These are phyloP conservation scores for Aureobasidium sp. DNA, from an alignment of 2,329 filamentous ascomycete genomes.

Conservation along the genomic window DNA sequence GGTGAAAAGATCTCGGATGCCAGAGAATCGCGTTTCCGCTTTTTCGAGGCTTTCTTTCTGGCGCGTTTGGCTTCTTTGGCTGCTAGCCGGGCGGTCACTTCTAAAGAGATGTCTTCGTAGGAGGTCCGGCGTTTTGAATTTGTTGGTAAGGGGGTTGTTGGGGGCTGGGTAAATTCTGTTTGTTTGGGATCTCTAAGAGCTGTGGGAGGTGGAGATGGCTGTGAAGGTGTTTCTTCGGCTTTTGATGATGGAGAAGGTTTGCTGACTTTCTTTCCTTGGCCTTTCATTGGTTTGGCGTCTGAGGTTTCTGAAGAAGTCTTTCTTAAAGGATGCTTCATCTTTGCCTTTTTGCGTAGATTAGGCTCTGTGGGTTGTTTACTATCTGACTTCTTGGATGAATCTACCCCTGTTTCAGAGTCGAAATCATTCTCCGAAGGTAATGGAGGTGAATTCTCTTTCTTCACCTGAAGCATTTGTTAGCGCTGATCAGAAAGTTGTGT, in stretches of 20 bases:
- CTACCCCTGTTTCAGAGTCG: neutral
- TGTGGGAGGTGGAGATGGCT: too few relatives aligned
- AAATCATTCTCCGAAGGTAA: neutral
- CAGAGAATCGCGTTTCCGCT: slow-evolving; percentile 30
- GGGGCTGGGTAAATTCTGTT: neutral
- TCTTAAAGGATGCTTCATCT: neutral
- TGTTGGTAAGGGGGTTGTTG: neutral
- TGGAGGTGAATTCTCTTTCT: neutral
- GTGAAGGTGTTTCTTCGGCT: neutral
- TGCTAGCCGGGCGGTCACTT: slow-evolving; percentile 27
- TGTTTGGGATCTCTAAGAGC: neutral
- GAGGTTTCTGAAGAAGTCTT: neutral
- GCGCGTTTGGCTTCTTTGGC: slow-evolving; percentile 26
- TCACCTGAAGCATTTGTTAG: neutral
- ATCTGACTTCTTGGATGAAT: neutral
- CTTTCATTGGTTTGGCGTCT: neutral
- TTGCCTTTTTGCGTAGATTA: neutral
- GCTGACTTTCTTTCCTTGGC: slow-evolving; percentile 2
- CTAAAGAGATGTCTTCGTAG: slow-evolving; percentile 27
- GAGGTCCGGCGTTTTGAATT: neutral
- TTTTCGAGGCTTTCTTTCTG: slow-evolving; percentile 24
- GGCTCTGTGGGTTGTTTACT: neutral
- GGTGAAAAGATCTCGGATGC: slow-evolving; percentile 24
- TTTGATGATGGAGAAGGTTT: neutral
- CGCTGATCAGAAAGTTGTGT: neutral